A percentile compares a stretch with the other conserved stretches of the same genome.
Conservation (phyloP, 169 alveolate species). For the Babesia caballi region DNA sequence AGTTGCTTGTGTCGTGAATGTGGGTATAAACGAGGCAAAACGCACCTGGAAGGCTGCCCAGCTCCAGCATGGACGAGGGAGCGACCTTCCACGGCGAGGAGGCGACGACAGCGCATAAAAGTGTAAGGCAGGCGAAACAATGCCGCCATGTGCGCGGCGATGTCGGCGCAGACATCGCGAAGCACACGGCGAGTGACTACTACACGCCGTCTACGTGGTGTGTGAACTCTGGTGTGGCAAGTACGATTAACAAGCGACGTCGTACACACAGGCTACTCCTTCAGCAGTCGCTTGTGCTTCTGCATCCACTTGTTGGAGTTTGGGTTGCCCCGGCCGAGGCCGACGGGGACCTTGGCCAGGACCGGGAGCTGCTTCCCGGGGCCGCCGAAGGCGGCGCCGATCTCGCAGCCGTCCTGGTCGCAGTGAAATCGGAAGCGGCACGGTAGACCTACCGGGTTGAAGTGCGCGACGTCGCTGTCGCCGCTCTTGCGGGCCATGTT, state of each 20-base stretch:
- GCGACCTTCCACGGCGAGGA: slow-evolving; percentile 11
- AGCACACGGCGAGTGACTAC: slow-evolving; percentile 3
- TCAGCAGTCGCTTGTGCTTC: slow-evolving; percentile 50
- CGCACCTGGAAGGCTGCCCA: slow-evolving; percentile 63
- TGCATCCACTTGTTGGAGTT: slow-evolving; percentile 65
- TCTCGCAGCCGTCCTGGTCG: slow-evolving; percentile 18
- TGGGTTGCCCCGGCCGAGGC: slow-evolving; percentile 67
- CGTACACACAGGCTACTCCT: slow-evolving; percentile 7
- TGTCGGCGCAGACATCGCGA: slow-evolving; percentile 4
- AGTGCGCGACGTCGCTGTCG: slow-evolving; percentile 33
- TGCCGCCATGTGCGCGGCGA: background rate
- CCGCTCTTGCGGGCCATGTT: slow-evolving; percentile 42
- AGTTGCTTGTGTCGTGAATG: no score
- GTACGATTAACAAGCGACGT: background rate
- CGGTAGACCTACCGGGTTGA: slow-evolving; percentile 43
- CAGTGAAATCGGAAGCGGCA: background rate
- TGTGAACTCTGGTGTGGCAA: background rate
- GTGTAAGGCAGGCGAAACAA: background rate
- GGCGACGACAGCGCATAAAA: background rate
- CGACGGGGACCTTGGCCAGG: slow-evolving; percentile 30
- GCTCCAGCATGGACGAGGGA: slow-evolving; percentile 46
- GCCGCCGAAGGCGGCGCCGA: slow-evolving; percentile 5
- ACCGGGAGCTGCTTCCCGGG: background rate
- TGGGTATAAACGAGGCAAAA: no score
- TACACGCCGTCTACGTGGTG: background rate